Evolutionary conservation across 805 yeast species (phyloP), one percentile per base, ranked within the genome.

Genomic region (Candida railenensis): DNA sequence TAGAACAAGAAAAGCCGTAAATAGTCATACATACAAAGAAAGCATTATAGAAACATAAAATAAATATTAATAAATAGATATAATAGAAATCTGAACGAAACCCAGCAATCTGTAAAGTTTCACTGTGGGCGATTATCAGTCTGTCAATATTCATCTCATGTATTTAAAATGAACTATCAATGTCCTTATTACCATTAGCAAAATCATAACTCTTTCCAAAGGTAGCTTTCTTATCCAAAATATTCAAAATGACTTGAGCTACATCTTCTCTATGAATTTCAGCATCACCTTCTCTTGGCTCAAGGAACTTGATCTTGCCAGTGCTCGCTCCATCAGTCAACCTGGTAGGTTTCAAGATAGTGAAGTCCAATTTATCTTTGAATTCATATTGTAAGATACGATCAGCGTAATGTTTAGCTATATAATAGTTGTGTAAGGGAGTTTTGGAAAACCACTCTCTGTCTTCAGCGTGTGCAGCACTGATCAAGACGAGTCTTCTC

Each of bases 331-430:
- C 69, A 44, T 74, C 76, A 20, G 60, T 53, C 52, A 81, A 66
- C 12, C 43, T 8, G 2, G 82, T 80, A 1, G 87, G 87, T 51
- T 74, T 78, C 40, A 82, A 58, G 42, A 82, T 80, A 1, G 87
- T 82, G 66, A 68, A 82, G 52, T 80, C 77, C 52, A 77, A 65
- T n/a, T 47, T 37, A 1, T 63, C 58, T 9, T 71, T 58, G 22
- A 63, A 59, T 46, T 73, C 72, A 44, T 74, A 52, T 39, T 65
- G 67, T 49, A 66, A 60, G 22, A 65, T 57, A 38, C 69, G 58
- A 56, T 83, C 88, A 3, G 87, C 85, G 45, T 80, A 79, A 54
- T 76, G 77, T 62, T 83, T 83, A 12, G 85, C 82, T 47, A 80
- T 78, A 53, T 73, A 82, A 62, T 83, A 82, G 22, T 76, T 60